Percentiles rank a stretch among this genome's conserved stretches.
Evolutionary conservation across 73 alveolate species (phyloP).

Genomic region (Breviolum minutum): DNA sequence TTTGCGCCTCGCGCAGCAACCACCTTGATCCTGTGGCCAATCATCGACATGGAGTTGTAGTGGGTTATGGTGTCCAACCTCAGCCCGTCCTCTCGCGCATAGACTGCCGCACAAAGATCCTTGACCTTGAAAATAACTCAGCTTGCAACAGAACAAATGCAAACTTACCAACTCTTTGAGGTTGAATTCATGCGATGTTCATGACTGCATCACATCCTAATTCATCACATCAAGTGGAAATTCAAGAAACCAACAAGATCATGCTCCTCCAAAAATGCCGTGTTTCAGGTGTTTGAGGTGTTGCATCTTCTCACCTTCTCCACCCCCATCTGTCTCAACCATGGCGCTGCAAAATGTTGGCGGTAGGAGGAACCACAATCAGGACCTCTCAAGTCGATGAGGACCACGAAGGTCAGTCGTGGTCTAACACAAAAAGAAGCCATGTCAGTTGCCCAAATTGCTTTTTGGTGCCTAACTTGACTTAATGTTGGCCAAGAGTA

Average conservation of each 20-base stretch:
- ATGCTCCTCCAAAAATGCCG: background rate
- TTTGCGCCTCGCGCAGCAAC: slow-evolving; percentile 77
- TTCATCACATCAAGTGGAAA: too few relatives aligned
- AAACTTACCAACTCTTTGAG: too few relatives aligned
- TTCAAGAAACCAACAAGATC: too few relatives aligned
- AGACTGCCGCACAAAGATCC: slow-evolving; percentile 74
- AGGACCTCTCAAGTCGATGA: background rate
- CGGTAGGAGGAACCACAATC: slow-evolving; percentile 88
- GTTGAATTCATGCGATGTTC: background rate
- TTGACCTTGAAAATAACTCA: slow-evolving; percentile 13
- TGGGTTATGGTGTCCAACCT: background rate
- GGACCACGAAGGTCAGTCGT: background rate
- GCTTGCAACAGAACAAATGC: too few relatives aligned
- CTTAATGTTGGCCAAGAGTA: too few relatives aligned
- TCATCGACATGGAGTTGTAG: background rate
- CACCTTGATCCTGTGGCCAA: slow-evolving; percentile 43
- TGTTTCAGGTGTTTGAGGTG: background rate
- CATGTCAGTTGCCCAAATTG: too few relatives aligned
- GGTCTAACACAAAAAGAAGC: too few relatives aligned
- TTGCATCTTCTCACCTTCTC: background rate
- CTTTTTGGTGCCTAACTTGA: too few relatives aligned
- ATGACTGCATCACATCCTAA: background rate
- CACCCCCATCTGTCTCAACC: background rate
- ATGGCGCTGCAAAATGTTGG: slow-evolving; percentile 55
- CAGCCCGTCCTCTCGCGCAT: slow-evolving; percentile 53